Conservation (phyloP, 768 basidiomycete species). For the Mycena crocata region DNA sequence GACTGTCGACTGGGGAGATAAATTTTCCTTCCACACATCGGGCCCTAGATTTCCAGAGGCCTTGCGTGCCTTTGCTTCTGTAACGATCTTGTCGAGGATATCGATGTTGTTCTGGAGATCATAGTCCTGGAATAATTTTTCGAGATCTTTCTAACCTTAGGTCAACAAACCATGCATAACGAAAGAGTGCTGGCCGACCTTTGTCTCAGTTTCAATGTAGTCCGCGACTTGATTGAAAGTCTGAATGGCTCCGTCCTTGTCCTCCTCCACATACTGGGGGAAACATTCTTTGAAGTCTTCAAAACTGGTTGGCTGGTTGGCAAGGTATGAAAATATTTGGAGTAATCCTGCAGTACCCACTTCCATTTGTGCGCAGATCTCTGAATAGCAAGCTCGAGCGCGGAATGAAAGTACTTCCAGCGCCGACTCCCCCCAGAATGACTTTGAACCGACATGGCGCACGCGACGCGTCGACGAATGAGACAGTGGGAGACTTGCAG, state of each 20-base stretch:
- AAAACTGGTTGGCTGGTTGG: slow-evolving; percentile 49
- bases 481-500: neutral
- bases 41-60: slow-evolving; percentile 58
- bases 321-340: neutral
- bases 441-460: slow-evolving; percentile 23
- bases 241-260: slow-evolving; percentile 68
- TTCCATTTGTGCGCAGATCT: slow-evolving; percentile 70
- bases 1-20: slow-evolving; percentile 72
- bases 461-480: neutral
- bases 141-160: slow-evolving; percentile 65
- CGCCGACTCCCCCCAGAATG: slow-evolving; percentile 55
- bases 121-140: slow-evolving; percentile 76
- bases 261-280: slow-evolving; percentile 72
- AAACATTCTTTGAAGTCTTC: slow-evolving; percentile 76
- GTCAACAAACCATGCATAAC: neutral
- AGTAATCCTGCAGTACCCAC: slow-evolving; percentile 47
- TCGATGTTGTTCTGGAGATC: slow-evolving; percentile 78
- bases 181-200: slow-evolving; percentile 30
- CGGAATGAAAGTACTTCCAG: slow-evolving; percentile 68
- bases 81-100: slow-evolving; percentile 74
- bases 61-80: slow-evolving; percentile 71
- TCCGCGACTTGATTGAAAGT: slow-evolving; percentile 76
- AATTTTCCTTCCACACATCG: slow-evolving; percentile 74
- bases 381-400: slow-evolving; percentile 66
- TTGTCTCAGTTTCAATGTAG: slow-evolving; percentile 76